These are phyloP conservation scores for Schizothecium vesticola DNA, from an alignment of 495 filamentous ascomycete species.

Conservation along the genomic window DNA sequence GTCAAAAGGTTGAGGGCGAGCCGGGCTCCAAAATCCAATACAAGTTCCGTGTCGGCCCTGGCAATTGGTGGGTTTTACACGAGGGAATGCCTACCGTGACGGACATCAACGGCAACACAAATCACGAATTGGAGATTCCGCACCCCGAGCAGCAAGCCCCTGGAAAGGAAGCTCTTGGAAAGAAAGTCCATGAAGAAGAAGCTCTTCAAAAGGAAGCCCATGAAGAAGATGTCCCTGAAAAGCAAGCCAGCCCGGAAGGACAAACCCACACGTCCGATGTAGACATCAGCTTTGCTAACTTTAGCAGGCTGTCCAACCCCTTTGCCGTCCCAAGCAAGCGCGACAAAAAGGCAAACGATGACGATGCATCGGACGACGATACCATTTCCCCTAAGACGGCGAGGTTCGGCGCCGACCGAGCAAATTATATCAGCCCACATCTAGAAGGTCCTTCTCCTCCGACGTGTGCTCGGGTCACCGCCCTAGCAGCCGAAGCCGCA, in stretches of 20 bases:
- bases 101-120: conserved; percentile 52
- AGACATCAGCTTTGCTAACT: not conserved
- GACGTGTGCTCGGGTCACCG: not conserved
- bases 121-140: conserved; percentile 50
- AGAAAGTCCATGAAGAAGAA: not conserved
- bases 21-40: conserved; percentile 55
- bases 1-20: conserved; percentile 41
- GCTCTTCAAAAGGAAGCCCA: not conserved
- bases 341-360: not conserved
- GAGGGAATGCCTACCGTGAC: conserved; percentile 48
- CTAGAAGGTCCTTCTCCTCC: conserved; percentile 1
- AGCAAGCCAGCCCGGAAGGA: not conserved
- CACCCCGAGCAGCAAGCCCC: conserved; percentile 8
- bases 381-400: conserved; percentile 3
- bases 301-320: not conserved
- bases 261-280: not conserved
- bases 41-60: conserved; percentile 60
- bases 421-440: conserved; percentile 4
- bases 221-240: not conserved
- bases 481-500: conserved; percentile 17
- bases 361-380: not conserved
- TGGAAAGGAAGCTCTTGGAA: not conserved
- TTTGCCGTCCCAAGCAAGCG: not conserved
- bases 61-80: conserved; percentile 62
- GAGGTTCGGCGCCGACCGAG: not conserved